A percentile compares a stretch with the other conserved stretches of the same genome.
Conservation (phyloP, 441 rosid species). For the Jatropha podagrica region DNA sequence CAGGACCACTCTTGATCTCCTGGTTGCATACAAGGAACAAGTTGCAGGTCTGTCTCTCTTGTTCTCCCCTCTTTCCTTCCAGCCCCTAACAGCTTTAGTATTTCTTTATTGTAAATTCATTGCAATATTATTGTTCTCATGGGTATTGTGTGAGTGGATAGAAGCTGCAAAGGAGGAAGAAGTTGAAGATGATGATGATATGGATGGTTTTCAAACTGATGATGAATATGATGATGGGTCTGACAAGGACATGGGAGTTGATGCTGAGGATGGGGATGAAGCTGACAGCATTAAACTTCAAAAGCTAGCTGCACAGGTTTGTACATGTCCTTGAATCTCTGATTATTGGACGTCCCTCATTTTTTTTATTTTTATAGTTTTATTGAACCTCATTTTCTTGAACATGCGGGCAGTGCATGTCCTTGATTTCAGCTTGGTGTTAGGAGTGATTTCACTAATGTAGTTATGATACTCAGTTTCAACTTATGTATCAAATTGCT, state of each 20-base stretch:
- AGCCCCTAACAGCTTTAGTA: neutral
- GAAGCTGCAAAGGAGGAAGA: slow-evolving; percentile 88
- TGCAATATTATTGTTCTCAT: neutral
- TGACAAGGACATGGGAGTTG: slow-evolving; percentile 79
- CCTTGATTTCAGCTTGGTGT: neutral
- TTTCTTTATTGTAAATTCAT: neutral
- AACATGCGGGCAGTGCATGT: neutral
- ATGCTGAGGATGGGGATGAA: slow-evolving; percentile 89
- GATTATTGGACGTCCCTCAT: neutral
- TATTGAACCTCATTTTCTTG: neutral
- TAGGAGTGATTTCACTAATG: neutral
- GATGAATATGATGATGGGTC: slow-evolving; percentile 87
- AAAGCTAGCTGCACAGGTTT: slow-evolving; percentile 87
- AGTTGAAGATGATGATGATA: slow-evolving; percentile 88
- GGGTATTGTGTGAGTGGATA: slow-evolving; percentile 21
- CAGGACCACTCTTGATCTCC: slow-evolving; percentile 80
- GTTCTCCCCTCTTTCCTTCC: neutral
- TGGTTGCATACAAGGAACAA: slow-evolving; percentile 93
- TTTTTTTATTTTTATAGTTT: neutral
- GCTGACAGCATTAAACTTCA: slow-evolving; percentile 75
- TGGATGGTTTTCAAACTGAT: slow-evolving; percentile 90
- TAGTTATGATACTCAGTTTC: no score
- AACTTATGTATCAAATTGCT: neutral
- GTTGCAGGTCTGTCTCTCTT: slow-evolving; percentile 64
- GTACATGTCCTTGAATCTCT: slow-evolving; percentile 11